Evolutionary conservation across 1,284 basidiomycete genomes (phyloP), one percentile per base, ranked within the genome.

Genomic region (Trichosporon asahii): DNA sequence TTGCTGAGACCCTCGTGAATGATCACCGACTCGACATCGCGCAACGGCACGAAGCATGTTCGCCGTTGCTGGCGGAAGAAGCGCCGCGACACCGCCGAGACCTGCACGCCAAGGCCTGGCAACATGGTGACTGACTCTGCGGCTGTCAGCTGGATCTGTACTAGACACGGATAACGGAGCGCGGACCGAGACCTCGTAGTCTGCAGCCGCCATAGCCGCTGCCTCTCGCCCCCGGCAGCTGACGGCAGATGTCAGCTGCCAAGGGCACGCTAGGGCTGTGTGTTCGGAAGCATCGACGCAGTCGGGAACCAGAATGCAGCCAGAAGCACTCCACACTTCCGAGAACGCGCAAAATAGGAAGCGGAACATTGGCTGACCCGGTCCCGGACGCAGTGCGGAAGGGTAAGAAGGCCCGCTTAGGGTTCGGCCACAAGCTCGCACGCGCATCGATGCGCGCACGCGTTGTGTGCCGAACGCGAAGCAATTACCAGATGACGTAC

Each of bases 51-150:
- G 68, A 83, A 79, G 0, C 37, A 68, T 14, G 70, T 53, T 8
- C 70, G 25, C 15, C 46, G 29, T 31, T 15, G 44, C 29, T 23
- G n/a, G 68, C 55, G 66, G 15, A 40, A 73, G 68, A 21, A 66
- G 14, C 80, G 23, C 3, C 77, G 76, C 15, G 73, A 73, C 89
- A 25, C 84, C 73, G 80, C 92, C 87, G 57, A 87, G 82, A 75
- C 86, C 84, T 75, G 87, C 83, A 79, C 88, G 85, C 68, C 91
- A 86, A 84, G 91, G 88, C 71, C 90, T 88, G 78, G 65, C 33
- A 76, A 65, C 0, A 80, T 73, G 1, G 71, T 77, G 55, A 80
- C 66, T 0, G 79, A 78, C 71, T 83, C 81, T 83, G 71, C 11
- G 11, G 35, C 6, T n/a, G 74, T 74, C 66, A 74, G 71, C 57